phyloP scores from a whole-genome alignment of 352 stramenopile species.

The Globisporangium polare region DNA sequence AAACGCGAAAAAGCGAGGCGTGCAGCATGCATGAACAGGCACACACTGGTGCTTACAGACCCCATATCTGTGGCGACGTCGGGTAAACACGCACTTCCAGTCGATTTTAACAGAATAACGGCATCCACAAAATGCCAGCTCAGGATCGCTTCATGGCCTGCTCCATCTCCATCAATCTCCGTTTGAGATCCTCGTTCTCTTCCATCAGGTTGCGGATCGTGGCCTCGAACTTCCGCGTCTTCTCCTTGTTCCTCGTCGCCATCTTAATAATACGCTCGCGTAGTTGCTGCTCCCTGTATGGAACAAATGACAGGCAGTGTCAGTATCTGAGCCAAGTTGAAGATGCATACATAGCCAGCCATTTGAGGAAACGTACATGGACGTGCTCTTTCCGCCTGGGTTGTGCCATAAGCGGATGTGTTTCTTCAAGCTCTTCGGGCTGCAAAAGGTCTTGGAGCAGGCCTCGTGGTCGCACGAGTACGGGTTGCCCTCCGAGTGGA shows the following conservation, averaged over 20 bases:
- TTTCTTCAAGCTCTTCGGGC: slow-evolving; percentile 81
- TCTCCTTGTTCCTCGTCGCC: slow-evolving; percentile 80
- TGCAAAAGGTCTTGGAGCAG: slow-evolving; percentile 84
- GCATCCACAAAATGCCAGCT: not conserved
- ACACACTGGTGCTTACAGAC: no score
- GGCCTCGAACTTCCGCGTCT: slow-evolving; percentile 74
- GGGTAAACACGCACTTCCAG: no score
- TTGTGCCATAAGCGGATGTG: slow-evolving; percentile 83
- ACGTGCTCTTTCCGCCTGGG: slow-evolving; percentile 75
- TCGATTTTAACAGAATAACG: no score
- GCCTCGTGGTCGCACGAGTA: slow-evolving; percentile 78
- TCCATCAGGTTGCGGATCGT: slow-evolving; percentile 79
- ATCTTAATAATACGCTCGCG: slow-evolving; percentile 85
- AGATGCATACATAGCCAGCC: not conserved
- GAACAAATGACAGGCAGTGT: not conserved
- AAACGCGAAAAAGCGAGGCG: no score
- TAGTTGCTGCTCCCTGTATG: slow-evolving; percentile 60
- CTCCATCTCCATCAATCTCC: slow-evolving; percentile 62
- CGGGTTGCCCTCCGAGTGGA: slow-evolving; percentile 74
- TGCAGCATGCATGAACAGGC: no score
- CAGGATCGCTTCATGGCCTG: slow-evolving; percentile 15
- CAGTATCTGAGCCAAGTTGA: not conserved
- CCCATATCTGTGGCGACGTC: no score
- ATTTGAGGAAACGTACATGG: slow-evolving; percentile 34
- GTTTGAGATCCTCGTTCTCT: slow-evolving; percentile 69